Evolutionary conservation across 2,329 filamentous ascomycete genomes (phyloP), one percentile per base, ranked within the genome.

Genomic region (Pezicula neosporulosa): DNA sequence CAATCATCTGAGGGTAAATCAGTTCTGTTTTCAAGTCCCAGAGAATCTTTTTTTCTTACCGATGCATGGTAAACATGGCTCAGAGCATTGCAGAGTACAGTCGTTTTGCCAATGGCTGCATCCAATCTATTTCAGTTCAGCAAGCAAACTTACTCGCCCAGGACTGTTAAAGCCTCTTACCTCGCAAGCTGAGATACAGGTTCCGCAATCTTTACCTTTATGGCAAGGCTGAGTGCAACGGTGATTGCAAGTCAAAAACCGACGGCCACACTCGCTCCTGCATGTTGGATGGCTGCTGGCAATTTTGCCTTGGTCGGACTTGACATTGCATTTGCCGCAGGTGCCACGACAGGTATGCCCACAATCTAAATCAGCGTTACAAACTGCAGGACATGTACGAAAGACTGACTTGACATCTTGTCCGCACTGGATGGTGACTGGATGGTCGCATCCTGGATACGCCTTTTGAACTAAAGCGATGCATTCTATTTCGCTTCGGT

Each of bases 61-160:
- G 28, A 48, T 41, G 12, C 57, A 60, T 16, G 58, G 57, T 10
- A 49, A 12, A 47, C 57, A 60, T 4, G 53, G 48, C 2, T 55
- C 53, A 8, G 42, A 47, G 42, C 58, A 60, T 24, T 49, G 50
- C 16, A 50, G 48, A n/a, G 54, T 36, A 24, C 52, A 56, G n/a
- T 19, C 16, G n/a, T 13, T 30, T 46, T 24, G 44, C 27, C 24
- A 51, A 28, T 57, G 52, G 9, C 37, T 38, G 35, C 55, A 59
- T 3, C 53, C 49, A 13, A 56, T 35, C 30, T 57, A 21, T 44
- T 21, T 16, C 42, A 44, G 13, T 19, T 44, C 16, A 44, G 27
- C 42, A 30, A 15, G 13, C 6, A 16, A 18, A 44, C 15, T 44
- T n/a, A 44, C 2, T n/a, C 21, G 21, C 10, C 19, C 15, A 44